Evolutionary conservation across 805 yeast genomes (phyloP), one percentile per base, ranked within the genome.

Genomic region (Metschnikowia lunata): DNA sequence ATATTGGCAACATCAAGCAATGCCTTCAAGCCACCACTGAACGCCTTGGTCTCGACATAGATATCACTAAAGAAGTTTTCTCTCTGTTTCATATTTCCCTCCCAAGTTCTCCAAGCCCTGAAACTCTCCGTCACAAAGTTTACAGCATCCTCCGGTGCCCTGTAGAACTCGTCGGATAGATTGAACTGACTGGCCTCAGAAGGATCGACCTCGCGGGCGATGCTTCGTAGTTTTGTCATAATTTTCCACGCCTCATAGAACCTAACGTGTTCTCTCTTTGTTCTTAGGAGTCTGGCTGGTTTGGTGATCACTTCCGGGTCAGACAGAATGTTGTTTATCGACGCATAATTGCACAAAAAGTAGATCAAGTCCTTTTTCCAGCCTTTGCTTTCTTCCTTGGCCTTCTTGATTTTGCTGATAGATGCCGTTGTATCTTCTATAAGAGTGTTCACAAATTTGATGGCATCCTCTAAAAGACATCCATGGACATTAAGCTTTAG

Each of bases 291-390:
- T 54, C 85, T 82, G 0, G 97, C 84, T 0, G 97, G 97, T 40
- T 88, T 83, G 1, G 97, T 90, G 41, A 91, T 75, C 14, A 89
- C 96, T 6, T 87, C 80, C 0, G 98, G 95, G 56, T 93, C 98
- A 49, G 86, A 86, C 39, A 81, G 80, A 35, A 89, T 76, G 28
- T 75, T 74, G 39, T 61, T 58, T 1, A 59, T 56, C 8, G 55
- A 55, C 8, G 76, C 69, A 2, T 74, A 77, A 10, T 54, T 54
- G 3, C 77, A 60, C 14, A 76, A 54, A 9, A 58, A 52, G 51
- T 74, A 74, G 1, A 76, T 59, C 30, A 78, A 55, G 32, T 74
- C 76, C 8, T 69, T 61, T n/a, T 42, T 36, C 55, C 55, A 48
- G 37, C 26, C 28, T 35, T 49, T 14, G 31, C 52, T 35, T 13